Evolutionary conservation across 129 eudicot species (phyloP).

Genomic region (Heracleum sosnowskyi): DNA sequence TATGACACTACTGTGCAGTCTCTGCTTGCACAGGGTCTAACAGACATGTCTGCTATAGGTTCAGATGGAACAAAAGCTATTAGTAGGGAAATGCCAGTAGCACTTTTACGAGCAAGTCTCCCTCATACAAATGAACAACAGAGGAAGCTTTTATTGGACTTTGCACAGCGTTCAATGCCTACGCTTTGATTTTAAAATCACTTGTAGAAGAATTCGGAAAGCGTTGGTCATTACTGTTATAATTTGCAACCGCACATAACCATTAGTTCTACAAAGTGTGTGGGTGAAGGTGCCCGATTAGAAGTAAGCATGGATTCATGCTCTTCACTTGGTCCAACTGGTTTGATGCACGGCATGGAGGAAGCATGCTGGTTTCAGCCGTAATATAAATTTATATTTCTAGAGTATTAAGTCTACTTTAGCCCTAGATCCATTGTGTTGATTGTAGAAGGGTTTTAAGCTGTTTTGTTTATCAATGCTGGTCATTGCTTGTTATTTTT

Average conservation of each 20-base stretch:
- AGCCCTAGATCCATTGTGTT: neutral
- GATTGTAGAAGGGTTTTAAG: neutral
- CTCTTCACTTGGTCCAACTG: neutral
- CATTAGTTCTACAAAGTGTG: neutral
- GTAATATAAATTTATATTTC: slow-evolving; percentile 2
- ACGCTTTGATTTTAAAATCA: slow-evolving; percentile 26
- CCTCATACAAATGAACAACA: slow-evolving; percentile 87
- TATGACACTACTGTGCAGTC: slow-evolving; percentile 74
- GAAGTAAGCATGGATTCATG: neutral
- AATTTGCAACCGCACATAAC: neutral
- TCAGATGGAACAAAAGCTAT: slow-evolving; percentile 70
- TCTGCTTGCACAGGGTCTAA: slow-evolving; percentile 41
- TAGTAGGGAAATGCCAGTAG: slow-evolving; percentile 77
- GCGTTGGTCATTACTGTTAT: neutral
- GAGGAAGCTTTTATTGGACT: slow-evolving; percentile 53
- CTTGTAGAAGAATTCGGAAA: slow-evolving; percentile 37
- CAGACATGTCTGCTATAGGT: slow-evolving; percentile 40
- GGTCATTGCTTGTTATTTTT: neutral
- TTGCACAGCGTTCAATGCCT: slow-evolving; percentile 79
- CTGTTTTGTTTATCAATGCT: neutral
- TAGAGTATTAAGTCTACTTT: slow-evolving; percentile 11
- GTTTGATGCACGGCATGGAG: neutral
- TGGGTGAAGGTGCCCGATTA: neutral
- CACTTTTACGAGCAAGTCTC: slow-evolving; percentile 83
- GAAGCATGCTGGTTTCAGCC: neutral